Conservation (phyloP, 805 yeast genomes). For the Debaryomyces prosopidis region DNA sequence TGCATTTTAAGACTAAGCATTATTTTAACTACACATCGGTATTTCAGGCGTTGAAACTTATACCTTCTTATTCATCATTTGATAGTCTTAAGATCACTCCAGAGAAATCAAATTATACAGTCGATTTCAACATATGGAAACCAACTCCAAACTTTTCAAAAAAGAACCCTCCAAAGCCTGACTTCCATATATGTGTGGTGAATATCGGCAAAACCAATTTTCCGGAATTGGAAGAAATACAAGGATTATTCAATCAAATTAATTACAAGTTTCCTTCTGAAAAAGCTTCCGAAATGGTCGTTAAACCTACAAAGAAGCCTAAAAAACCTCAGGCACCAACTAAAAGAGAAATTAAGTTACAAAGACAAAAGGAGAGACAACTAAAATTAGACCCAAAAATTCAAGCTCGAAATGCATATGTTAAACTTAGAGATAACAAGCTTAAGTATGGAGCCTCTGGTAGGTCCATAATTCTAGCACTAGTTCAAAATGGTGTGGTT, state of each 20-base stretch:
- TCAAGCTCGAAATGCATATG: slow-evolving; percentile 25
- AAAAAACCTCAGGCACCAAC: slow-evolving; percentile 18
- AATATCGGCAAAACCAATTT: slow-evolving; percentile 45
- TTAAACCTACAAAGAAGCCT: slow-evolving; percentile 5
- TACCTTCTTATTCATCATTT: slow-evolving; percentile 14
- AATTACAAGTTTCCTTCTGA: slow-evolving; percentile 8
- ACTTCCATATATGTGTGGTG: slow-evolving; percentile 67
- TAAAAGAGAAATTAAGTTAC: slow-evolving; percentile 24
- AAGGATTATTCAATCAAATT: slow-evolving; percentile 21
- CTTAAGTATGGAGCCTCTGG: slow-evolving; percentile 51
- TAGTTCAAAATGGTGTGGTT: slow-evolving; percentile 73
- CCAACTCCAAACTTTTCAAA: slow-evolving; percentile 74
- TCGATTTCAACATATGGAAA: slow-evolving; percentile 78
- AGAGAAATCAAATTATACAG: slow-evolving; percentile 15
- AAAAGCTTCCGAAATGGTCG: background rate
- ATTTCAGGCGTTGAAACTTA: slow-evolving; percentile 21
- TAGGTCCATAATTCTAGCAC: slow-evolving; percentile 59
- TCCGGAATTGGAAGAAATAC: slow-evolving; percentile 48
- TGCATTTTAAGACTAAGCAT: slow-evolving; percentile 23
- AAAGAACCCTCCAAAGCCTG: slow-evolving; percentile 67
- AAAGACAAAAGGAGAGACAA: slow-evolving; percentile 27
- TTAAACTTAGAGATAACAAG: slow-evolving; percentile 34
- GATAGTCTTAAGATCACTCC: slow-evolving; percentile 8
- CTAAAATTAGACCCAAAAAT: slow-evolving; percentile 23
- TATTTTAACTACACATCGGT: slow-evolving; percentile 25